These are phyloP conservation scores for Rachicladosporium sp. DNA, from an alignment of 2,329 filamentous ascomycete genomes.

Conservation along the genomic window DNA sequence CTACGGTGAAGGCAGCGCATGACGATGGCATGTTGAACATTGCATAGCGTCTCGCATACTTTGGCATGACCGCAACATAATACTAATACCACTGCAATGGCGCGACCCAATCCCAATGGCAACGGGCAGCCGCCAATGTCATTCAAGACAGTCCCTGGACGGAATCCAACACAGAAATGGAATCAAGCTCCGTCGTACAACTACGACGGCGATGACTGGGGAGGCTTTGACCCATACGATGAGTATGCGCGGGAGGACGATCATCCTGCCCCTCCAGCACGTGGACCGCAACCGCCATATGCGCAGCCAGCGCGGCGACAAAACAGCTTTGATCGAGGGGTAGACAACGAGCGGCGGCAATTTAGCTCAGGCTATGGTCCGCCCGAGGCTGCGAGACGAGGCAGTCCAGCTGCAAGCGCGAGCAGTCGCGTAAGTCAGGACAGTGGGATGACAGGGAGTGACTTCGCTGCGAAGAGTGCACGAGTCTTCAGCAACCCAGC, in stretches of 20 bases:
- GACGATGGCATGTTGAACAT: too few relatives aligned
- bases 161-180: slow-evolving; percentile 89
- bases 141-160: slow-evolving; percentile 78
- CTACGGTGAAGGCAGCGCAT: too few relatives aligned
- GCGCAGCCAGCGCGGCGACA: slow-evolving; percentile 19
- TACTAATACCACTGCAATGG: slow-evolving; percentile 9
- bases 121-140: slow-evolving; percentile 33
- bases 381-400: slow-evolving; percentile 1
- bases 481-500: slow-evolving; percentile 43
- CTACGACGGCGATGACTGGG: slow-evolving; percentile 94
- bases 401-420: slow-evolving; percentile 2
- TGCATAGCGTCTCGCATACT: not conserved
- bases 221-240: slow-evolving; percentile 48
- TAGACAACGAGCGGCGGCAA: slow-evolving; percentile 33
- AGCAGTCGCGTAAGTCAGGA: not conserved
- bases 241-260: slow-evolving; percentile 41
- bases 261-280: slow-evolving; percentile 30
- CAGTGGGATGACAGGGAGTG: slow-evolving; percentile 1
- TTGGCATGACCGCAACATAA: not conserved
- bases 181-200: slow-evolving; percentile 73
- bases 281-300: slow-evolving; percentile 29
- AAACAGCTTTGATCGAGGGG: slow-evolving; percentile 44
- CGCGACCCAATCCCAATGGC: slow-evolving; percentile 5
- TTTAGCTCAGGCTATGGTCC: slow-evolving; percentile 25
- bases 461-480: slow-evolving; percentile 8